Base-by-base conservation (phyloP, 2,329 filamentous ascomycete species). In the Arthroderma sp. region DNA sequence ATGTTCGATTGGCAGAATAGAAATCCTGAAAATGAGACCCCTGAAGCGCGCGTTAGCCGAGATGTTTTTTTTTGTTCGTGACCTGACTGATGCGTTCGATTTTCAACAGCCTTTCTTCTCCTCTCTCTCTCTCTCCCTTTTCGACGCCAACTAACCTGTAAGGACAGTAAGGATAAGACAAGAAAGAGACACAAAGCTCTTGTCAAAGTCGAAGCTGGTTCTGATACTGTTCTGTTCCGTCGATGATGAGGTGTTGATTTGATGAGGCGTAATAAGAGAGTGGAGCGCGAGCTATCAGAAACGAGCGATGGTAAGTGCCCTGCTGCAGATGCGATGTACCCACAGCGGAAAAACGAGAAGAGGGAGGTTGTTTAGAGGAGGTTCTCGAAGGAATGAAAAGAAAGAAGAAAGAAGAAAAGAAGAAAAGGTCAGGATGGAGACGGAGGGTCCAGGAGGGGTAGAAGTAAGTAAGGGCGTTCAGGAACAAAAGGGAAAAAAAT, bases 391-490 rank as follows among this genome's bases (percentile, higher is more conserved):
- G 11, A 31, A 55, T 41, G 38, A 55, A 56, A 41, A 56, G 56
- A 53, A 47, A 54, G 15, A 51, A 41, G 41, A 41, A 59, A 57
- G 61, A 59, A 37, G 59, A 56, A 56, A 58, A 59, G 56, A 38
- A 60, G 56, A 59, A 59, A 56, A 59, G 61, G 60, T 21, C 52
- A 49, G 25, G 57, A 57, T 67, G 41, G 59, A 51, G 56, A 44
- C 35, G 41, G 58, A 55, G 52, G 43, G 52, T 49, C 35, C 37
- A 25, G 47, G 55, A 54, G 56, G 56, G 56, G 37, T 58, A 41
- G 41, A 52, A 47, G 38, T 47, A 47, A 33, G 41, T 31, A 43
- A 54, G 55, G 44, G 44, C 35, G 21, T 49, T 56, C 55, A 56
- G 55, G 55, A 33, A 56, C 55, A 51, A 39, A 49, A 39, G 43